Base-by-base conservation (phyloP, 1,139 yeast species). In the Hemisphaericaspora xylofermentans region DNA sequence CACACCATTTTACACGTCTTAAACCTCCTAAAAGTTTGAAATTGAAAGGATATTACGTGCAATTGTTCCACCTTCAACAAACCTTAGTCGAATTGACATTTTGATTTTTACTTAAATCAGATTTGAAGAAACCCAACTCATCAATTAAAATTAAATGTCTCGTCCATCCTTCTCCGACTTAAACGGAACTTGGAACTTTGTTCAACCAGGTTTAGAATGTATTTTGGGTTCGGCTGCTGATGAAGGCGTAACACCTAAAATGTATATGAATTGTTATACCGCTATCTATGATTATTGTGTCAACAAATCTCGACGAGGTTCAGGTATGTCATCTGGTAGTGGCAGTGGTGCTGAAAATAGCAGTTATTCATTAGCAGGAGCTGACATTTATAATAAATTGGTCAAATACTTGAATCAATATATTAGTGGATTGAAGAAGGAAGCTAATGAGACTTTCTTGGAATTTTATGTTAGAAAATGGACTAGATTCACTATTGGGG, bases 231-330 rank as follows among this genome's bases (percentile, higher is more conserved):
- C 82, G 31, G 71, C 79, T 40, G 78, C 79, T 41, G 80, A 74
- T 52, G 80, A 81, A 45, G 84, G 86, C 4, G 76, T 84, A 34
- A 81, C 84, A 14, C 79, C 89, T 16, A 73, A 76, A 47, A 84
- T 84, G 83, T 85, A 84, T 58, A 84, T 85, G 83, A 68, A 72
- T 54, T 71, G 77, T 44, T 84, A 84, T 60, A 87, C 95, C 1
- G 95, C 96, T 3, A 86, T 93, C 50, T 94, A 91, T 69, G 91
- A 91, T 66, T 93, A 88, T 61, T 93, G 98, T 68, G 93, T 88
- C 39, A 84, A 88, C 52, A 85, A 85, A 52, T 82, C 93, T 25
- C 74, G 86, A 52, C 44, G 45, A 33, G 54, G 56, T 3, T 41
- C 56, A 9, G 40, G 47, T 14, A 42, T 51, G 6, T 43, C 52